Evolutionary conservation across 371 early-diverging fungal genomes (phyloP).

Genomic region (Syncephalis plumigaleata): DNA sequence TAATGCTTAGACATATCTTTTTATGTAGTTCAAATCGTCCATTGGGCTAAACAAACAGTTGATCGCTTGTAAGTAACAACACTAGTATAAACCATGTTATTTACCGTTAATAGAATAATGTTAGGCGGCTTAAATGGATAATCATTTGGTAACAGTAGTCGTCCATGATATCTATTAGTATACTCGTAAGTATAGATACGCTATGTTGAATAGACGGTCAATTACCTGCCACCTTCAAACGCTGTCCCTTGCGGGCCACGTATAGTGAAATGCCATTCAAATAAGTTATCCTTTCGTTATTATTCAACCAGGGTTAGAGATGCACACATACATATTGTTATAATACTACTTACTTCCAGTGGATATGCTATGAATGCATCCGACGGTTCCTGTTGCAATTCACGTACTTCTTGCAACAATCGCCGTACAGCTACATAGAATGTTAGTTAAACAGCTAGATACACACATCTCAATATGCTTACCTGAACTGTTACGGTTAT

Average conservation of each 20-base stretch:
- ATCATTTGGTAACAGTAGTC: constrained; percentile 62
- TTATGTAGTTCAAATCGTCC: constrained; percentile 81
- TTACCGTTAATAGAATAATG: constrained; percentile 70
- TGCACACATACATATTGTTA: background rate
- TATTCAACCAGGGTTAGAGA: background rate
- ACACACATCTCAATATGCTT: background rate
- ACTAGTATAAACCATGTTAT: background rate
- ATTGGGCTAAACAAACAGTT: constrained; percentile 31
- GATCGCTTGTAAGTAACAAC: background rate
- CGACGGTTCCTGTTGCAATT: constrained; percentile 27
- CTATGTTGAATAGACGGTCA: background rate
- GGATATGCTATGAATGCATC: constrained; percentile 40
- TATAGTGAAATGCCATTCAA: constrained; percentile 91
- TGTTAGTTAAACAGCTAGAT: background rate
- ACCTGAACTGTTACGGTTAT: constrained; percentile 19
- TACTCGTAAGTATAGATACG: background rate
- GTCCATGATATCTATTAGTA: constrained; percentile 43
- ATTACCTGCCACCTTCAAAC: constrained; percentile 64
- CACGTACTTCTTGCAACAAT: constrained; percentile 46
- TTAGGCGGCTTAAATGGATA: constrained; percentile 92
- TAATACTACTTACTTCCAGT: constrained; percentile 22
- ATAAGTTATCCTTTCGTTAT: constrained; percentile 40
- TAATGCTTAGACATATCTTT: constrained; percentile 85
- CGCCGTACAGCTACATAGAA: constrained; percentile 31
- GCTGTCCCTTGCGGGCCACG: constrained; percentile 74